Conservation (phyloP, 306 rosid species). For the Astragalus membranaceus region DNA sequence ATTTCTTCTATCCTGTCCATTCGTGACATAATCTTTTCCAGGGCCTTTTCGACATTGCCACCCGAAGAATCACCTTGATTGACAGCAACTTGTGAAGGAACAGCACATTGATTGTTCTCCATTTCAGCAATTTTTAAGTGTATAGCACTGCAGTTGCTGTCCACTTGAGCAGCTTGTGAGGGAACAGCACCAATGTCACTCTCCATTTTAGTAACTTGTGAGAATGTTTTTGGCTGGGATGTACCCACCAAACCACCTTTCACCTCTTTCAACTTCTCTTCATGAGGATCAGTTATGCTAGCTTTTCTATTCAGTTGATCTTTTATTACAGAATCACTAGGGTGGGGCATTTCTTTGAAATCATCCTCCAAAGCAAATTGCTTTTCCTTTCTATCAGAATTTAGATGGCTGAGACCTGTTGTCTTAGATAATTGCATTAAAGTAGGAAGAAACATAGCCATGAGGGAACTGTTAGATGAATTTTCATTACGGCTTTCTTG, state of each 20-base stretch:
- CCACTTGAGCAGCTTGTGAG: constrained; percentile 20
- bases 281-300: constrained; percentile 21
- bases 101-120: constrained; percentile 18
- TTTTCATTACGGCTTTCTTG: constrained; percentile 33
- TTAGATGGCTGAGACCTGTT: constrained; percentile 24
- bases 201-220: constrained; percentile 35
- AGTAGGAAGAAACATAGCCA: constrained; percentile 81
- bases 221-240: constrained; percentile 22
- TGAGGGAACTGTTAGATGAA: constrained; percentile 54
- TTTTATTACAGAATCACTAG: constrained; percentile 31
- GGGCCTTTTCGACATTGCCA: constrained; percentile 34
- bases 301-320: constrained; percentile 29
- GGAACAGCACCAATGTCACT: constrained; percentile 16
- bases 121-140: constrained; percentile 9
- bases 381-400: constrained; percentile 36
- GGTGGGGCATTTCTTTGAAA: constrained; percentile 18
- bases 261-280: constrained; percentile 32
- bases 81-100: constrained; percentile 23
- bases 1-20: constrained; percentile 65
- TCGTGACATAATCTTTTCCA: constrained; percentile 62
- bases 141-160: constrained; percentile 15
- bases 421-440: constrained; percentile 73
- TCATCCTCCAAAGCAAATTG: constrained; percentile 20
- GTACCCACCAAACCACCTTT: constrained; percentile 26
- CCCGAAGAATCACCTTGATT: constrained; percentile 20